A percentile compares a stretch with the other conserved stretches of the same genome.
phyloP scores from a whole-genome alignment of 2,329 filamentous ascomycete genomes.

The Diatrype stigma region DNA sequence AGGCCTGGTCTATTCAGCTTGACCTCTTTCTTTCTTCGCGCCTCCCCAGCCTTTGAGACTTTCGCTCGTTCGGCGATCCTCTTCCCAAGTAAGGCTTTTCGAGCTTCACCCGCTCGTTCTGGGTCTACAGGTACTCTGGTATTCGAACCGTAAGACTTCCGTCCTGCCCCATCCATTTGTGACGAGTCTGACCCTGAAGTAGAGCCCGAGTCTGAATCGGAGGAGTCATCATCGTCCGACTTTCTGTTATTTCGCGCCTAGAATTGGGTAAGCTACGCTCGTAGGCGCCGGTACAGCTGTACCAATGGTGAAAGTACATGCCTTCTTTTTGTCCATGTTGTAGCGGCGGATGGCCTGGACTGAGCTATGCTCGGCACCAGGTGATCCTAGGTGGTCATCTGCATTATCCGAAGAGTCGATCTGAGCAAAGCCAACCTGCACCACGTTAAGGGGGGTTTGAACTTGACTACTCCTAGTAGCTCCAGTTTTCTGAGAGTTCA shows the following conservation, averaged over 20 bases:
- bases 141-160: slow-evolving; percentile 36
- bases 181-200: slow-evolving; percentile 27
- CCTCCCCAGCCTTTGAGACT: slow-evolving; percentile 49
- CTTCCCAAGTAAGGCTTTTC: slow-evolving; percentile 37
- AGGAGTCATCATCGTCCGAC: slow-evolving; percentile 33
- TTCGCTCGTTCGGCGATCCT: slow-evolving; percentile 45
- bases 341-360: slow-evolving; percentile 23
- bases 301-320: slow-evolving; percentile 4
- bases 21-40: slow-evolving; percentile 61
- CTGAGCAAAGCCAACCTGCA: slow-evolving; percentile 55
- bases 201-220: slow-evolving; percentile 34
- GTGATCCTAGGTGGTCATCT: slow-evolving; percentile 16
- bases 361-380: slow-evolving; percentile 9
- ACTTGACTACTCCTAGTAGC: slow-evolving; percentile 23
- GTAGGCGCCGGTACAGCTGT: slow-evolving; percentile 28
- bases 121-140: slow-evolving; percentile 35
- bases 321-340: slow-evolving; percentile 30
- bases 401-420: slow-evolving; percentile 25
- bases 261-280: slow-evolving; percentile 30
- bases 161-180: slow-evolving; percentile 14
- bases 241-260: slow-evolving; percentile 32
- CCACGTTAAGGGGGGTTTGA: slow-evolving; percentile 47
- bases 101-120: slow-evolving; percentile 29
- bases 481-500: slow-evolving; percentile 48
- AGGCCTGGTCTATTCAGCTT: slow-evolving; percentile 52